phyloP scores from a whole-genome alignment of 345 rosid species.

The Melaleuca alternifolia region DNA sequence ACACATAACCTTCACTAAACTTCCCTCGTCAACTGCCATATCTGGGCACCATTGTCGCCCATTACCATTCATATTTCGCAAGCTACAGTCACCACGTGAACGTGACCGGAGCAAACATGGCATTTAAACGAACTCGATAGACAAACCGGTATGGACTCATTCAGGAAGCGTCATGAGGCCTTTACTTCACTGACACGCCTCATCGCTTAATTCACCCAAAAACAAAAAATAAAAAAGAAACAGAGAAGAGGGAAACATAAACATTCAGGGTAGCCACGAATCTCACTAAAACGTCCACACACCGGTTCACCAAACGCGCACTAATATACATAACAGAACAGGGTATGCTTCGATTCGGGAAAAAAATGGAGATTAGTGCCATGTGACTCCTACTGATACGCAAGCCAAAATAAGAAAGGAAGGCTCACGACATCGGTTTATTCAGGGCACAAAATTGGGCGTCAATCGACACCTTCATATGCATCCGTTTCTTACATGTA shows the following conservation, averaged over 20 bases:
- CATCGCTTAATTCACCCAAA: no score
- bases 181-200: no score
- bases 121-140: background rate
- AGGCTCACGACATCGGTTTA: rapidly evolving
- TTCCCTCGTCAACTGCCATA: no score
- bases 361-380: no score
- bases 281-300: background rate
- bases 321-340: no score
- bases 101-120: background rate
- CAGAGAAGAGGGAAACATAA: background rate
- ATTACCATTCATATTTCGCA: background rate
- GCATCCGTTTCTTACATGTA: no score
- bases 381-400: no score
- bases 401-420: background rate
- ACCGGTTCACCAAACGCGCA: background rate
- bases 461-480: no score
- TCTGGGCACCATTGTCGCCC: no score
- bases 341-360: background rate
- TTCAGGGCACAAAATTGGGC: no score
- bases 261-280: background rate
- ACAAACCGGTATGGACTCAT: background rate
- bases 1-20: background rate
- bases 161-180: no score
- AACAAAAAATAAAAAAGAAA: no score
- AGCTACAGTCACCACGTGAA: background rate